Percentiles rank a stretch among this genome's conserved stretches.
These are phyloP conservation scores for Leishmania major DNA, from an alignment of 208 protist genomes.

Conservation along the genomic window DNA sequence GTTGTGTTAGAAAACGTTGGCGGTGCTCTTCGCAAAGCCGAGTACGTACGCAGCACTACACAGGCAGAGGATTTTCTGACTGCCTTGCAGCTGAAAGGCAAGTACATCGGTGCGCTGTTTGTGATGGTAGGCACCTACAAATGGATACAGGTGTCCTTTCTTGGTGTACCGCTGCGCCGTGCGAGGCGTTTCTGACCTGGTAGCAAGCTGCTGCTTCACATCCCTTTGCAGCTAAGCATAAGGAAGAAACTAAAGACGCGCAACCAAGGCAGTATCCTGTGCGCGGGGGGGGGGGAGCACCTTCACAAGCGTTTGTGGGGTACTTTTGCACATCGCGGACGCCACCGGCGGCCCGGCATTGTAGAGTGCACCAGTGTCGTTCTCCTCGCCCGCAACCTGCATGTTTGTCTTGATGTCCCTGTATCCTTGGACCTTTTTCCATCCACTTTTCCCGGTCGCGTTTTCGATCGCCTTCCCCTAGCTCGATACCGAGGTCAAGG, in stretches of 20 bases:
- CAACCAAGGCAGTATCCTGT: background rate
- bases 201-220: background rate
- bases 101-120: slow-evolving; percentile 58
- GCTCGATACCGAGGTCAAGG: background rate
- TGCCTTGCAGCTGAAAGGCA: slow-evolving; percentile 34
- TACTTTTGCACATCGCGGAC: background rate
- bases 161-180: slow-evolving; percentile 15
- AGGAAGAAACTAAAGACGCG: slow-evolving; percentile 1
- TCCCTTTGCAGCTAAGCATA: background rate
- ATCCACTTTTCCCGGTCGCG: background rate
- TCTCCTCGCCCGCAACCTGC: background rate
- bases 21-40: background rate
- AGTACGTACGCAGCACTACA: slow-evolving; percentile 10
- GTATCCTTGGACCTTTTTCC: background rate
- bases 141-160: slow-evolving; percentile 33
- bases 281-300: background rate
- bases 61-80: slow-evolving; percentile 7
- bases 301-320: background rate
- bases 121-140: slow-evolving; percentile 56
- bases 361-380: background rate
- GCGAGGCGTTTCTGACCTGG: slow-evolving; percentile 20
- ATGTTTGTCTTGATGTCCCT: background rate
- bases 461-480: background rate
- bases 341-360: background rate
- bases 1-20: slow-evolving; percentile 1